Conservation (phyloP, 2,329 filamentous ascomycete species). For the Didymella pinodella region DNA sequence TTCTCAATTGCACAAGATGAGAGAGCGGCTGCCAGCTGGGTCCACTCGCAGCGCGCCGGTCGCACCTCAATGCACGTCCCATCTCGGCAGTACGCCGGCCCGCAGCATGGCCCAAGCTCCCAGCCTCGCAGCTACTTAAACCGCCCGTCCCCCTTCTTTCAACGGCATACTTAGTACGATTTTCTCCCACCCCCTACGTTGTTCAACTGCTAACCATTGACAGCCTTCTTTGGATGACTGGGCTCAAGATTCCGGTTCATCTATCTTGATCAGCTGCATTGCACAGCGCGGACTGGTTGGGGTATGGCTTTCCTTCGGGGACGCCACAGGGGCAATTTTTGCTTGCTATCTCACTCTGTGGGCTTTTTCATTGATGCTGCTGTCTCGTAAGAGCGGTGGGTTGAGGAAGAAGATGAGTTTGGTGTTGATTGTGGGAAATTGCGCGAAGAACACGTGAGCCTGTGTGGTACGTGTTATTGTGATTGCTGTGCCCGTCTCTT, state of each 20-base stretch:
- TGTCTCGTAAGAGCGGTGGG: not conserved
- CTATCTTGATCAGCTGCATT: slow-evolving; percentile 18
- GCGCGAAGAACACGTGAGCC: not conserved
- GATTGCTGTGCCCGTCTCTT: not conserved
- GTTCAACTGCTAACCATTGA: too few relatives aligned
- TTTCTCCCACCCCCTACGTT: too few relatives aligned
- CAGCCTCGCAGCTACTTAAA: not conserved
- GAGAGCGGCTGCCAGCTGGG: not conserved
- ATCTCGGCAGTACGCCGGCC: not conserved
- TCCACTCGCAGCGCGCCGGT: not conserved
- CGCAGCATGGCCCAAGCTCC: not conserved
- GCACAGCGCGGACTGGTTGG: slow-evolving; percentile 14
- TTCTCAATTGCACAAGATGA: not conserved
- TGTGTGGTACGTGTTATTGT: not conserved
- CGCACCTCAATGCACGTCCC: not conserved
- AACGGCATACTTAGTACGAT: not conserved
- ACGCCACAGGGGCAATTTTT: slow-evolving; percentile 19
- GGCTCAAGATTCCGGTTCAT: slow-evolving; percentile 15
- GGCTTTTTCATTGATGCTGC: slow-evolving; percentile 24
- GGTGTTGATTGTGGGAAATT: not conserved
- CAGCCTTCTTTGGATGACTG: slow-evolving; percentile 15
- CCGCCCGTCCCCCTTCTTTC: not conserved
- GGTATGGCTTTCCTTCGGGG: slow-evolving; percentile 17
- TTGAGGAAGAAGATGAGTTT: slow-evolving; percentile 8
- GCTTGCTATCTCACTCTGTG: slow-evolving; percentile 3